Evolutionary conservation across 768 basidiomycete genomes (phyloP), one percentile per base, ranked within the genome.

Genomic region (Lactarius sanguifluus): DNA sequence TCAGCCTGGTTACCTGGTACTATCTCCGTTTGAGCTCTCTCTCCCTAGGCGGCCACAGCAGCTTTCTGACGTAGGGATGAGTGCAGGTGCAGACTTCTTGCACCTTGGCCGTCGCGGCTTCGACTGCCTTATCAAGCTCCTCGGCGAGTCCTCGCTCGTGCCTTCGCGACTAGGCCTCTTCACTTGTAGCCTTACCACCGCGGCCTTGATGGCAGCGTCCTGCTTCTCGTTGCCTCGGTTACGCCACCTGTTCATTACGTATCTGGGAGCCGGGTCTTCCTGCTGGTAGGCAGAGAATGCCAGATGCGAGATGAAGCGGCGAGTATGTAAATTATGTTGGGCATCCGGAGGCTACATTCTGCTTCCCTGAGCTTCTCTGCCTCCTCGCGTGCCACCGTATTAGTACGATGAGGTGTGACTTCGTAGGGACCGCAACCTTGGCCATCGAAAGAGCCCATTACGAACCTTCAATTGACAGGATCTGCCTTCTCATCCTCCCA

Each of bases 401-500:
- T n/a, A 50, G 30, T 10, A 38, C 2, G 9, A 25, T 64, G 34
- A 41, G 28, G 28, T 36, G 5, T 47, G 30, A 62, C 12, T 36
- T n/a, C 18, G 47, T 50, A 52, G 55, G 25, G 23, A 18, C 8
- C 9, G 47, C n/a, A 73, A 88, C 91, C 78, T 85, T 85, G n/a
- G 82, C 75, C 61, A 84, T 83, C 9, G 82, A 77, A 7, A 83
- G 66, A 3, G 86, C 86, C 20, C 85, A 64, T 82, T 86, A 6
- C 86, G 85, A 32, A 81, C 80, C 30, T 30, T 5, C 30, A 2
- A 68, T 85, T 84, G 40, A 80, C 63, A 1, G 92, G 77, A 61
- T 84, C 82, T 0, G 76, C 79, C 70, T 85, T 90, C 72, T 91
- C 88, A 1, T 77, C 71, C 64, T 90, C 87, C 83, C 84, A 85